phyloP scores from a whole-genome alignment of 768 basidiomycete species.

The Tephrocybe sp. region DNA sequence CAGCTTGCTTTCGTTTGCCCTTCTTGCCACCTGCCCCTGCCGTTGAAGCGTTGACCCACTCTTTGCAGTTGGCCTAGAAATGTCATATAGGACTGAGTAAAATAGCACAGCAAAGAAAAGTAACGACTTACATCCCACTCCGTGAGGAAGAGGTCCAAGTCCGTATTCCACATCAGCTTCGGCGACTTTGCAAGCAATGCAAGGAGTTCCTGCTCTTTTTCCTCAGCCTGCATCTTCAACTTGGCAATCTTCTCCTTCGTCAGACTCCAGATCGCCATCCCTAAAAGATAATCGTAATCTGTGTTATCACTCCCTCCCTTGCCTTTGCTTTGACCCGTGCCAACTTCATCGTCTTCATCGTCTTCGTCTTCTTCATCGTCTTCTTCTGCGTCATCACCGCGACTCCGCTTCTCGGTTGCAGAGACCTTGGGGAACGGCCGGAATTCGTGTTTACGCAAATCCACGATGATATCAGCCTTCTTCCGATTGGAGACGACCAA shows the following conservation, averaged over 20 bases:
- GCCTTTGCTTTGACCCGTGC: slow-evolving; percentile 12
- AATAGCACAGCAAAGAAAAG: not conserved
- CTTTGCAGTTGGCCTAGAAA: slow-evolving; percentile 40
- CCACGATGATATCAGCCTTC: slow-evolving; percentile 80
- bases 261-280: slow-evolving; percentile 94
- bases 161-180: slow-evolving; percentile 83
- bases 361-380: slow-evolving; percentile 51
- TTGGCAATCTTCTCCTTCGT: slow-evolving; percentile 95
- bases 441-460: slow-evolving; percentile 83
- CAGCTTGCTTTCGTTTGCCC: slow-evolving; percentile 44
- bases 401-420: slow-evolving; percentile 65
- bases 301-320: slow-evolving; percentile 34
- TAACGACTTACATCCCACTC: slow-evolving; percentile 75
- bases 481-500: slow-evolving; percentile 84
- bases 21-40: slow-evolving; percentile 46
- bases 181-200: slow-evolving; percentile 74
- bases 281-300: slow-evolving; percentile 91
- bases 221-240: slow-evolving; percentile 72
- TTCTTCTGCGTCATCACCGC: slow-evolving; percentile 57
- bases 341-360: slow-evolving; percentile 48
- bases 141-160: slow-evolving; percentile 78
- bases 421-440: slow-evolving; percentile 83
- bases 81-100: not conserved
- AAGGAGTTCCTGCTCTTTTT: slow-evolving; percentile 82
- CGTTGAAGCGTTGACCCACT: slow-evolving; percentile 41